Evolutionary conservation across 805 yeast genomes (phyloP), one percentile per base, ranked within the genome.

Genomic region (Zygosaccharomyces rouxii): DNA sequence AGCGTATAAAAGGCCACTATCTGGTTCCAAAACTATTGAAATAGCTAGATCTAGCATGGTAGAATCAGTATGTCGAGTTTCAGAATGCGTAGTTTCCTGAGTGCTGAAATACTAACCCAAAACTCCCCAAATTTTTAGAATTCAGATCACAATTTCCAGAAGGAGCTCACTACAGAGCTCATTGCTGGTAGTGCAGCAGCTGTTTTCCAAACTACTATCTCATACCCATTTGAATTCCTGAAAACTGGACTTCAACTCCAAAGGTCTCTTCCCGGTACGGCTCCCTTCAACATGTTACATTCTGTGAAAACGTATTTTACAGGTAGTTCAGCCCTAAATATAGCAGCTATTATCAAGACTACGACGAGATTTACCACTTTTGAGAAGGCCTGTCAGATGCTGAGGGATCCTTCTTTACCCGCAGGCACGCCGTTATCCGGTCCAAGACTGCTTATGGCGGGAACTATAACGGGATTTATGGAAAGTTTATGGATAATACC

Each of bases 401-500:
- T 77, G 52, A 55, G 48, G 35, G 62, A 57, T 22, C 58, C 58
- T 2, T 49, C 52, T 86, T 74, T 83, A 3, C 78, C 77, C 25
- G 77, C 74, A 16, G 69, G 67, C 45, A 79, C 81, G n/a, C 76
- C 80, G 53, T 75, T 88, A 2, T 75, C 83, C 6, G 95, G 95
- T 1, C 92, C 95, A 7, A 75, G 89, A 57, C 76, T 88, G 35
- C 86, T 88, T 6, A 81, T 86, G 50, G 96, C 97, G 3, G 96
- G 95, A 7, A 74, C 76, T 1, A 77, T 88, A 71, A 86, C 96
- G 4, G 98, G 96, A 2, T 74, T 85, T 49, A 70, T 83, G 38
- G 98, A 94, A 65, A 82, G 95, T 2, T 54, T 89, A 29, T 78
- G 86, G 75, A 80, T 92, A 19, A 86, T 94, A 16, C 99, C 98